Conservation (phyloP, 148 eudicot genomes). For the Fagopyrum homotropicum region DNA sequence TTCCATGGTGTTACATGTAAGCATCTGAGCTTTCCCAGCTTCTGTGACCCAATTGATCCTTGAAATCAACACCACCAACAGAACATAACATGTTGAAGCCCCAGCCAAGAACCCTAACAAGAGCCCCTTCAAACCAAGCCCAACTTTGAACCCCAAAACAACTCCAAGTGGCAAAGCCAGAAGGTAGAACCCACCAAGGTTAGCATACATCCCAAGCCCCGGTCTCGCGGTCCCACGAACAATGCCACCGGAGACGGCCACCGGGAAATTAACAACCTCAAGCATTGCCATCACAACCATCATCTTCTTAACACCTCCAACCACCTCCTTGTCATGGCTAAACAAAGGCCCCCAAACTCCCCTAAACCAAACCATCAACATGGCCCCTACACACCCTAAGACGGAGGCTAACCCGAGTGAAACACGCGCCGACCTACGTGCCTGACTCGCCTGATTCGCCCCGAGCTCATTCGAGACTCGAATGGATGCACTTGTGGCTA, state of each 20-base stretch:
- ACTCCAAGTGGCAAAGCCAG: constrained; percentile 62
- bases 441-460: constrained; percentile 37
- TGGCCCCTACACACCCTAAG: constrained; percentile 37
- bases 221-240: constrained; percentile 76
- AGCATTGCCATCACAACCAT: constrained; percentile 61
- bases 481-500: constrained; percentile 64
- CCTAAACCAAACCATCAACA: constrained; percentile 38
- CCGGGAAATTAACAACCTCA: constrained; percentile 65
- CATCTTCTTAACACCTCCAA: constrained; percentile 47
- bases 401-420: constrained; percentile 35
- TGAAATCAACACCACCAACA: constrained; percentile 51
- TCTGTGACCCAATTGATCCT: constrained; percentile 62
- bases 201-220: constrained; percentile 58
- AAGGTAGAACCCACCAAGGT: constrained; percentile 66
- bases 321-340: constrained; percentile 43
- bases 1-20: constrained; percentile 17
- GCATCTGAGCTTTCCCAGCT: constrained; percentile 55
- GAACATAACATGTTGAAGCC: constrained; percentile 35
- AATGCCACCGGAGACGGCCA: constrained; percentile 61
- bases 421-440: constrained; percentile 44
- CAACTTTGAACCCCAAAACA: constrained; percentile 44
- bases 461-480: constrained; percentile 79
- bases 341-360: constrained; percentile 57
- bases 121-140: constrained; percentile 63
- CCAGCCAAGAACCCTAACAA: constrained; percentile 67